Evolutionary conservation across 768 basidiomycete species (phyloP).

Genomic region (Amanita exitialis): DNA sequence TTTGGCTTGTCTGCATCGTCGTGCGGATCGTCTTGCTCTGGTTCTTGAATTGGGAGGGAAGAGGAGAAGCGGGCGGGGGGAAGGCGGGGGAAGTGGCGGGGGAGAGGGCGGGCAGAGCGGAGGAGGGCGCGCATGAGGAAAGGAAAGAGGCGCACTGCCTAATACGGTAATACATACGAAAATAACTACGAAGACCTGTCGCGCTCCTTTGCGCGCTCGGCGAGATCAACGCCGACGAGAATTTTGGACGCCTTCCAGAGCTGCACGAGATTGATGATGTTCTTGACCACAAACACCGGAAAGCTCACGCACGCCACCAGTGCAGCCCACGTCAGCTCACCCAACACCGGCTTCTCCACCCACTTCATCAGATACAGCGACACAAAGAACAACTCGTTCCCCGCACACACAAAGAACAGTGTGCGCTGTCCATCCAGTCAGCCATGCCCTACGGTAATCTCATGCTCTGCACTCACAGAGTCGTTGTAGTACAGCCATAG

Average conservation of each 20-base stretch:
- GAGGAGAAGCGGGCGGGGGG: conserved; percentile 9
- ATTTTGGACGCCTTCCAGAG: conserved; percentile 98
- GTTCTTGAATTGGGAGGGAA: conserved; percentile 10
- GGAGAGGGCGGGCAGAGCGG: conserved; percentile 15
- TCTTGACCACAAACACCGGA: conserved; percentile 73
- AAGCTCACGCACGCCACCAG: conserved; percentile 50
- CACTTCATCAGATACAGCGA: conserved; percentile 89
- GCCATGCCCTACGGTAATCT: neutral
- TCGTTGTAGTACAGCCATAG: conserved; percentile 92
- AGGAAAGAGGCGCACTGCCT: neutral
- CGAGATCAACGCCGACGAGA: conserved; percentile 86
- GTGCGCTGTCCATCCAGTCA: conserved; percentile 42
- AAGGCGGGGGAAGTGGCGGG: neutral
- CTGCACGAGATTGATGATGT: conserved; percentile 91
- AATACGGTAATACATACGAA: neutral
- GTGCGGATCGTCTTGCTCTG: conserved; percentile 11
- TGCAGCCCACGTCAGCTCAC: conserved; percentile 64
- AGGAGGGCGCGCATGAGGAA: conserved; percentile 28
- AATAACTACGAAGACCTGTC: neutral
- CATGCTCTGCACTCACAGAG: conserved; percentile 45
- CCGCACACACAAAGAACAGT: conserved; percentile 87
- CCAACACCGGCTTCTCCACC: conserved; percentile 50
- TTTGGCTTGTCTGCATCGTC: conserved; percentile 39
- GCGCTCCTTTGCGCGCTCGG: conserved; percentile 65
- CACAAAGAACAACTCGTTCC: conserved; percentile 95